Evolutionary conservation across 2,329 filamentous ascomycete species (phyloP).

Genomic region (Aspergillus sp.): DNA sequence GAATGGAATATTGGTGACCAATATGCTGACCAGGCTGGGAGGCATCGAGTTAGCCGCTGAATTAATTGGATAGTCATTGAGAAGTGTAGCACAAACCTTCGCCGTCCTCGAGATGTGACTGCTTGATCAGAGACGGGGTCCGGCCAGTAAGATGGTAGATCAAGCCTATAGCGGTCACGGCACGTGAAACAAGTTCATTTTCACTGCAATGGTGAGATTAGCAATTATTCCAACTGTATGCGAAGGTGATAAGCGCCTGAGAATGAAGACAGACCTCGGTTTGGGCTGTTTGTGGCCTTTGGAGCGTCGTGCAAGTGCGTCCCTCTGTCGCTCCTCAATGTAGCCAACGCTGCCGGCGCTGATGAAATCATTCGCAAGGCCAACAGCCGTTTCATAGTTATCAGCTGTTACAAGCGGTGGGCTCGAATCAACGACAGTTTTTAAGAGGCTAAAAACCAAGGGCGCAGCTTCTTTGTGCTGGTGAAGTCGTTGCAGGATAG

Average conservation of each 20-base stretch:
- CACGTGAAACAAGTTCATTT: slow-evolving; percentile 74
- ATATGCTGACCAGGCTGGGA: slow-evolving; percentile 88
- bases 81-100: slow-evolving; percentile 62
- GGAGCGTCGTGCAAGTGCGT: slow-evolving; percentile 55
- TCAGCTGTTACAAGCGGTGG: slow-evolving; percentile 87
- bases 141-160: slow-evolving; percentile 81
- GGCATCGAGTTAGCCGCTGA: slow-evolving; percentile 17
- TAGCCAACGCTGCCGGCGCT: slow-evolving; percentile 77
- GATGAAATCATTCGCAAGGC: slow-evolving; percentile 86
- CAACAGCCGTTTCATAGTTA: slow-evolving; percentile 89
- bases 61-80: neutral
- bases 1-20: slow-evolving; percentile 95
- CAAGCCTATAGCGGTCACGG: slow-evolving; percentile 77
- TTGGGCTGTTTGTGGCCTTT: slow-evolving; percentile 59
- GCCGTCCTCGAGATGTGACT: slow-evolving; percentile 86
- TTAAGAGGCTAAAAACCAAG: slow-evolving; percentile 84
- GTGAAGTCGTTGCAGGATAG: slow-evolving; percentile 77
- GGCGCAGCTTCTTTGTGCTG: slow-evolving; percentile 71
- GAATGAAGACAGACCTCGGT: slow-evolving; percentile 55
- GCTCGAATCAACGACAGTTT: slow-evolving; percentile 72
- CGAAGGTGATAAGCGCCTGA: slow-evolving; percentile 3
- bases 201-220: slow-evolving; percentile 53
- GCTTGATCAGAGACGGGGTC: slow-evolving; percentile 84
- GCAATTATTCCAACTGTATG: neutral
- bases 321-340: slow-evolving; percentile 69